A percentile compares a stretch with the other conserved stretches of the same genome.
phyloP scores from a whole-genome alignment of 2,329 filamentous ascomycete species.

The Cyanodermella asteris region DNA sequence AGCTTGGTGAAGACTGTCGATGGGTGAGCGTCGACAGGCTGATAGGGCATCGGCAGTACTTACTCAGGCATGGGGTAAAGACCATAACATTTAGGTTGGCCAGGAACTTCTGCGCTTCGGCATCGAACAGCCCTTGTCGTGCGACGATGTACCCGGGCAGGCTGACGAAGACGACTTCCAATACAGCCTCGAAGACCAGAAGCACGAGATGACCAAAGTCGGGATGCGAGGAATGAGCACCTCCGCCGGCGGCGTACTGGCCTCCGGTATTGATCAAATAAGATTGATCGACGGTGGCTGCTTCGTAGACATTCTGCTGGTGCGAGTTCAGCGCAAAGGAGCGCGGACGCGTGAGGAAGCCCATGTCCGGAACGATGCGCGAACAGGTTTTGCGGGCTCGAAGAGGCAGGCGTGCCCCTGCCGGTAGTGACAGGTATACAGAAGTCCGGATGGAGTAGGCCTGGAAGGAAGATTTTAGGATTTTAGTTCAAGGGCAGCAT shows the following conservation, averaged over 20 bases:
- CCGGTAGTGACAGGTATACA: too few species aligned
- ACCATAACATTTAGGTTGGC: constrained; percentile 91
- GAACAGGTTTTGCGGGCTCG: too few species aligned
- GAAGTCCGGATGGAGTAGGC: too few species aligned
- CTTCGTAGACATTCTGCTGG: too few species aligned
- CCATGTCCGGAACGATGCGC: too few species aligned
- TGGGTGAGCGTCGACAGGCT: background rate
- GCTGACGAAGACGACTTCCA: constrained; percentile 89
- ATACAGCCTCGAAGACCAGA: constrained; percentile 81
- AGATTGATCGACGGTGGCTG: too few species aligned
- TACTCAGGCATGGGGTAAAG: constrained; percentile 92
- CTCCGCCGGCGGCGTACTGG: constrained; percentile 3
- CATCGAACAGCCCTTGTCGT: constrained; percentile 75
- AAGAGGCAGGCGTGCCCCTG: too few species aligned
- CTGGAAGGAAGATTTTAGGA: too few species aligned
- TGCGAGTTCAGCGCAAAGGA: background rate
- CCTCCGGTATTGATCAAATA: background rate
- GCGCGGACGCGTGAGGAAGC: too few species aligned
- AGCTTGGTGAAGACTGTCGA: constrained; percentile 78
- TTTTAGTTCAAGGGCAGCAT: too few species aligned
- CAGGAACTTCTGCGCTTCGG: constrained; percentile 86
- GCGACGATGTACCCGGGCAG: constrained; percentile 87
- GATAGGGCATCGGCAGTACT: constrained; percentile 13
- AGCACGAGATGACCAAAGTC: constrained; percentile 41
- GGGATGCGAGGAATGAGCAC: constrained; percentile 22